Evolutionary conservation across 306 rosid genomes (phyloP), one percentile per base, ranked within the genome.

Genomic region (Fragaria nilgerrensis): DNA sequence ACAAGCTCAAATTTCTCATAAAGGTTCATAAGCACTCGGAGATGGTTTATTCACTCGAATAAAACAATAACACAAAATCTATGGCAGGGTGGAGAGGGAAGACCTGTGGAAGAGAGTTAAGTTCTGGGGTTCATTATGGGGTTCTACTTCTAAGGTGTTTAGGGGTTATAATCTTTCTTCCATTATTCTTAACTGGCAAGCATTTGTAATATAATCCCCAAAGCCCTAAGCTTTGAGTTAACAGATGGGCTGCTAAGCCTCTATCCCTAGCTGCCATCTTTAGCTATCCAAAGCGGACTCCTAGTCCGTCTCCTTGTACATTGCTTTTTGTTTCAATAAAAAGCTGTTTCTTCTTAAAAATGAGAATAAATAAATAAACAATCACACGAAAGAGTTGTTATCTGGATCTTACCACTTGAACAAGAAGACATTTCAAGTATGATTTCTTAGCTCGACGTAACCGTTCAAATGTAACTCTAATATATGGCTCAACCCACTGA

Each of bases 401-500:
- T 68, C 69, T 22, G 32, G 64, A 78, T 59, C 89, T 88, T 91
- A 94, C 98, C 94, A 94, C 96, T 92, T 81, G 96, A 81, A 94
- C 74, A 22, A 94, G 88, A 82, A 94, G 97, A 85, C 98, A 92
- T 77, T 92, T 94, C 78, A 94, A 82, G 82, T 90, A 86, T 34
- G 96, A 58, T 64, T 90, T 94, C 78, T 92, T 92, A 69, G 97
- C 78, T 68, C 93, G 88, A 32, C 47, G 92, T 82, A 94, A 79
- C 34, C 98, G 90, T 75, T 94, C 93, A 79, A 89, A 86, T 2
- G 97, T 85, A 70, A 89, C 75, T 82, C 92, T 90, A 70, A 94
- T 89, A 82, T 94, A 94, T 29, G 95, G 97, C 76, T 92, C 98
- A 79, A 94, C 92, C 98, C 98, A 94, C 20, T 88, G 96, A 86